Evolutionary conservation across 345 rosid species (phyloP).

Genomic region (Ceriops zippeliana): DNA sequence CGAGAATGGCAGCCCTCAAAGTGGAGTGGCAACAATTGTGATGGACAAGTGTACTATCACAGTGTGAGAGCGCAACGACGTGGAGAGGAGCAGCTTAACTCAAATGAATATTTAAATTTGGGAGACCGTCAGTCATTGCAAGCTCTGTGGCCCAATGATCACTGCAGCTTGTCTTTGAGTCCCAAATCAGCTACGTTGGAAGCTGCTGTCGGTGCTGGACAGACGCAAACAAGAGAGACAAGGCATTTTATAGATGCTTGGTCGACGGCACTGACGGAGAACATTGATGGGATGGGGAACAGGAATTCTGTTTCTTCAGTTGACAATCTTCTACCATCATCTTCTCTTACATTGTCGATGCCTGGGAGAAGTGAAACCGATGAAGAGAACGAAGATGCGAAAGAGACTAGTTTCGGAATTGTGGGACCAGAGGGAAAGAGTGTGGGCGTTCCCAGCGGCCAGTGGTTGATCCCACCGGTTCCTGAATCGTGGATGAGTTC

Average conservation of each 20-base stretch:
- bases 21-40: slow-evolving; percentile 10
- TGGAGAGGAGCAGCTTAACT: slow-evolving; percentile 26
- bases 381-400: slow-evolving; percentile 31
- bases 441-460: slow-evolving; percentile 24
- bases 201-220: slow-evolving; percentile 30
- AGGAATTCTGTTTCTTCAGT: slow-evolving; percentile 23
- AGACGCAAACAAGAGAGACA: slow-evolving; percentile 48
- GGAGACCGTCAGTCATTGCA: slow-evolving; percentile 20
- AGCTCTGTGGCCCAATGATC: slow-evolving; percentile 28
- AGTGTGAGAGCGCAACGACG: slow-evolving; percentile 10
- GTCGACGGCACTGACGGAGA: slow-evolving; percentile 27
- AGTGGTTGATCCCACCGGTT: slow-evolving; percentile 33
- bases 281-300: slow-evolving; percentile 23
- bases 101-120: slow-evolving; percentile 7
- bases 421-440: slow-evolving; percentile 25
- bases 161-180: slow-evolving; percentile 26
- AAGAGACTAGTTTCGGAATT: slow-evolving; percentile 23
- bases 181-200: slow-evolving; percentile 34
- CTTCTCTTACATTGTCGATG: slow-evolving; percentile 64
- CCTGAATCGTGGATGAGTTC: slow-evolving; percentile 39
- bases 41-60: slow-evolving; percentile 13
- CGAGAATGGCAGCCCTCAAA: slow-evolving; percentile 39
- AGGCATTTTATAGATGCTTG: slow-evolving; percentile 61
- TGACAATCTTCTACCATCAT: slow-evolving; percentile 28
- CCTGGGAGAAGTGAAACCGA: slow-evolving; percentile 36